Percentiles rank a stretch among this genome's conserved stretches.
Evolutionary conservation across 129 eudicot species (phyloP).

Genomic region (Artemisia tridentata): DNA sequence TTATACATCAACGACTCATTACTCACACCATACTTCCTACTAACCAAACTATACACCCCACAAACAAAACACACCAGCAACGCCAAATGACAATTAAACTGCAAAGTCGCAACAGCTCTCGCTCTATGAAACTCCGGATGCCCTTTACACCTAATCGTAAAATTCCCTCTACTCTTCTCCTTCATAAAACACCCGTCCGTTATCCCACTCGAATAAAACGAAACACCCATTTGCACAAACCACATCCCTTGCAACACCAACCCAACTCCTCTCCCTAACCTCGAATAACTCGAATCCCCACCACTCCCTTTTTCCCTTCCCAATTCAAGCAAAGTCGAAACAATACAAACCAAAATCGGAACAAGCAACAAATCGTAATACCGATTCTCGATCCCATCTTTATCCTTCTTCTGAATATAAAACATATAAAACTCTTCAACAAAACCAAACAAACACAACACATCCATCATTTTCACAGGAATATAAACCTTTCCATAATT

Average conservation of each 20-base stretch:
- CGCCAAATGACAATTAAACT: conserved; percentile 84
- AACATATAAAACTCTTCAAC: conserved; percentile 73
- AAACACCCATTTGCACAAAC: conserved; percentile 91
- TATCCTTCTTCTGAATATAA: conserved; percentile 66
- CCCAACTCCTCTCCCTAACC: conserved; percentile 86
- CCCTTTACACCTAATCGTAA: conserved; percentile 74
- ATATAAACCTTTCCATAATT: conserved; percentile 26
- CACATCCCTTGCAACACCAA: conserved; percentile 85
- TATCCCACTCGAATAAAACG: conserved; percentile 59
- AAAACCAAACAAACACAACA: conserved; percentile 62
- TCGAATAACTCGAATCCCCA: conserved; percentile 29
- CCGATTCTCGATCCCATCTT: conserved; percentile 75
- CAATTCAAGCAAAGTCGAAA: conserved; percentile 65
- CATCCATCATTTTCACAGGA: conserved; percentile 48
- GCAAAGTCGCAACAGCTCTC: conserved; percentile 73
- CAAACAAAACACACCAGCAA: conserved; percentile 54
- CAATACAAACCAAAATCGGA: conserved; percentile 57
- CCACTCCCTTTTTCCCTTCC: conserved; percentile 12
- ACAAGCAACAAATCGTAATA: conserved; percentile 76
- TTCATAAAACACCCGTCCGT: conserved; percentile 61
- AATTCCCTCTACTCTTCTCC: conserved; percentile 82
- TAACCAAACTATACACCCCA: conserved; percentile 52
- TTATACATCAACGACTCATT: conserved; percentile 45
- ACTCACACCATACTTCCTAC: conserved; percentile 49
- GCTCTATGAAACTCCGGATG: conserved; percentile 87